Evolutionary conservation across 2,329 filamentous ascomycete genomes (phyloP).

Genomic region (Fusarium beomiforme): DNA sequence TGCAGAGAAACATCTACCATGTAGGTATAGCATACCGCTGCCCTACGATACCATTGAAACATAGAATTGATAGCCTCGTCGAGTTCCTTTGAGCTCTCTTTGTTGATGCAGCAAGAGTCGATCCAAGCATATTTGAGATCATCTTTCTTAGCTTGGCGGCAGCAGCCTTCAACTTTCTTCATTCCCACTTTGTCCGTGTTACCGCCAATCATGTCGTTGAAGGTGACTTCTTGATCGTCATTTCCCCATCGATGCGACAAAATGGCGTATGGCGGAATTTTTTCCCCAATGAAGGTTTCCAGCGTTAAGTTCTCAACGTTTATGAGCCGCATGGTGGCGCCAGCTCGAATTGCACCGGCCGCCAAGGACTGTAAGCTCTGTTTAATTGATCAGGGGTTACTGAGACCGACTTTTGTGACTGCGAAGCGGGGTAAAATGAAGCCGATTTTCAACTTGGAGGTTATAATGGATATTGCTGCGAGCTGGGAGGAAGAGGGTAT

Average conservation of each 20-base stretch:
- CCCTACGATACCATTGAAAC: not conserved
- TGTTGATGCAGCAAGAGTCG: constrained; percentile 11
- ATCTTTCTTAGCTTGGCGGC: not conserved
- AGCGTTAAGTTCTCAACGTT: not conserved
- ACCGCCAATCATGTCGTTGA: not conserved
- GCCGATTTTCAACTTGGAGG: not conserved
- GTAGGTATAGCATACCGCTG: not conserved
- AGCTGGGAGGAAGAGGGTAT: too few relatives aligned
- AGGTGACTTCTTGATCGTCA: not conserved
- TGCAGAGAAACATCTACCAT: not conserved
- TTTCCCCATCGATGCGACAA: constrained; percentile 4
- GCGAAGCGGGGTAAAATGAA: not conserved
- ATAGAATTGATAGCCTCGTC: constrained; percentile 9
- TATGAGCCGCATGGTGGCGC: not conserved
- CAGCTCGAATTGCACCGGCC: not conserved
- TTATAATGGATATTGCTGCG: too few relatives aligned
- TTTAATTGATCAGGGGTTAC: too few relatives aligned
- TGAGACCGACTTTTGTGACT: too few relatives aligned
- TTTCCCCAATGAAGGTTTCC: not conserved
- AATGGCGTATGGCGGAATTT: constrained; percentile 3
- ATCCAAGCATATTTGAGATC: constrained; percentile 1
- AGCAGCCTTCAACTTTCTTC: not conserved
- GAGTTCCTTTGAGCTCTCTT: constrained; percentile 2
- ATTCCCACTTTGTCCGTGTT: not conserved
- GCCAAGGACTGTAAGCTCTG: not conserved